phyloP scores from a whole-genome alignment of 2,329 filamentous ascomycete species.

The Cercospora sesami region DNA sequence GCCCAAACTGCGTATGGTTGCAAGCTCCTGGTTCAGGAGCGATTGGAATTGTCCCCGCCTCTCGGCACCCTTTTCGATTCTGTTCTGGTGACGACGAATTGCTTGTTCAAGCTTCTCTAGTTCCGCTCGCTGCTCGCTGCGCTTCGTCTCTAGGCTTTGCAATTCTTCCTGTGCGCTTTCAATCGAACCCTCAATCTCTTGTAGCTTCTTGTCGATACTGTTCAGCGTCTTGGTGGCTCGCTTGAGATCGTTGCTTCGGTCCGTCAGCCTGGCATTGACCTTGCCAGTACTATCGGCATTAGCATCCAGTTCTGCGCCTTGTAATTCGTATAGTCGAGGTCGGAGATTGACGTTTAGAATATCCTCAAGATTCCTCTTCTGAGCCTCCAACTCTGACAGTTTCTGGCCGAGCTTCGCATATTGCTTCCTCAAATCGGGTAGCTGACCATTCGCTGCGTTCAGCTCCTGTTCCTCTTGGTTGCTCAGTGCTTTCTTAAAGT shows the following conservation, averaged over 20 bases:
- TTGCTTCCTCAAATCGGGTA: constrained; percentile 73
- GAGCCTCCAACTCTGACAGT: constrained; percentile 74
- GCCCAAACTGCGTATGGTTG: constrained; percentile 88
- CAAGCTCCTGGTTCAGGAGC: constrained; percentile 76
- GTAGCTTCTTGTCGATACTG: constrained; percentile 66
- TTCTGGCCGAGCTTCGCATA: constrained; percentile 72
- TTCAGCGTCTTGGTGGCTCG: constrained; percentile 70
- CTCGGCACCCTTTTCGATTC: constrained; percentile 87
- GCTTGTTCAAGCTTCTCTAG: constrained; percentile 73
- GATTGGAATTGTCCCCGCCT: constrained; percentile 78
- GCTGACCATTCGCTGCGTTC: constrained; percentile 65
- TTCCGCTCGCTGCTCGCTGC: constrained; percentile 65
- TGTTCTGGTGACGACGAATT: constrained; percentile 84
- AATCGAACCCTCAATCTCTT: constrained; percentile 72
- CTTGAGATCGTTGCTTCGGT: constrained; percentile 77
- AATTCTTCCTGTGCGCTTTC: constrained; percentile 60
- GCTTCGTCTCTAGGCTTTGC: constrained; percentile 59
- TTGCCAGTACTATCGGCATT: constrained; percentile 55
- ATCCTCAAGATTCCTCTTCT: constrained; percentile 80
- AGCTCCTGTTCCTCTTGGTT: constrained; percentile 79
- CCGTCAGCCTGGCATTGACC: constrained; percentile 65
- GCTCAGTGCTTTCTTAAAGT: constrained; percentile 89
- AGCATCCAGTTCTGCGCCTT: constrained; percentile 70
- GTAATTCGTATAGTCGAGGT: constrained; percentile 82
- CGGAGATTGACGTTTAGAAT: constrained; percentile 87